Evolutionary conservation across 2,329 filamentous ascomycete genomes (phyloP).

Genomic region (Emericellopsis cladophorae): DNA sequence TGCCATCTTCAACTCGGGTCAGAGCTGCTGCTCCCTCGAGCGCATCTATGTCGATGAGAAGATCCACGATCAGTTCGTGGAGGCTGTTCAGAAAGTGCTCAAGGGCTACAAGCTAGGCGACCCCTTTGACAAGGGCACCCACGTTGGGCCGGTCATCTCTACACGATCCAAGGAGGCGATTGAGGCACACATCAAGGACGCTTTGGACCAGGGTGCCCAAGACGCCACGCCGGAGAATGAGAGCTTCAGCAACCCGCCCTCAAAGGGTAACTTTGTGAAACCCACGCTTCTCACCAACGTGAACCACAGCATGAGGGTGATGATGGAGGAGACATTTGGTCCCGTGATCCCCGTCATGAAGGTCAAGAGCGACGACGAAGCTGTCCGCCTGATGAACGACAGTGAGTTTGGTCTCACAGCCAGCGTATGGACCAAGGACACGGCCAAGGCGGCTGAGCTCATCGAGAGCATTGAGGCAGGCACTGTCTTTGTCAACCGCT

Average conservation of each 20-base stretch:
- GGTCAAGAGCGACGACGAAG: constrained; percentile 70
- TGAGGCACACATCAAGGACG: constrained; percentile 68
- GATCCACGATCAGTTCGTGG: constrained; percentile 73
- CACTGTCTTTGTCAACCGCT: constrained; percentile 91
- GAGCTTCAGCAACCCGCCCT: constrained; percentile 58
- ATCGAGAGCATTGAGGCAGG: constrained; percentile 77
- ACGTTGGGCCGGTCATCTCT: constrained; percentile 82
- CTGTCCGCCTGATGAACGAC: constrained; percentile 81
- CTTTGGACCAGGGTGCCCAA: constrained; percentile 69
- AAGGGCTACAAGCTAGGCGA: constrained; percentile 79
- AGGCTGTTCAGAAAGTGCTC: constrained; percentile 68
- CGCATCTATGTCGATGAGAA: constrained; percentile 80
- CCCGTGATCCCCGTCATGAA: constrained; percentile 86
- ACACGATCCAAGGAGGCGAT: constrained; percentile 66
- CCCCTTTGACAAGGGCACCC: constrained; percentile 64
- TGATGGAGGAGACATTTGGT: constrained; percentile 92
- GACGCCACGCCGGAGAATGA: constrained; percentile 74
- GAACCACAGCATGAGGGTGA: constrained; percentile 72
- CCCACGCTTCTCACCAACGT: constrained; percentile 74
- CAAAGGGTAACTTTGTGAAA: constrained; percentile 78
- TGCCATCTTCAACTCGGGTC: constrained; percentile 95
- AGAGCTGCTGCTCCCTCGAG: constrained; percentile 91
- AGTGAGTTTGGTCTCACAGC: constrained; percentile 89
- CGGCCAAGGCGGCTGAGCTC: constrained; percentile 59
- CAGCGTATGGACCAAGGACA: constrained; percentile 95